Evolutionary conservation across 805 yeast species (phyloP), one percentile per base, ranked within the genome.

Genomic region (Candida schatavii): DNA sequence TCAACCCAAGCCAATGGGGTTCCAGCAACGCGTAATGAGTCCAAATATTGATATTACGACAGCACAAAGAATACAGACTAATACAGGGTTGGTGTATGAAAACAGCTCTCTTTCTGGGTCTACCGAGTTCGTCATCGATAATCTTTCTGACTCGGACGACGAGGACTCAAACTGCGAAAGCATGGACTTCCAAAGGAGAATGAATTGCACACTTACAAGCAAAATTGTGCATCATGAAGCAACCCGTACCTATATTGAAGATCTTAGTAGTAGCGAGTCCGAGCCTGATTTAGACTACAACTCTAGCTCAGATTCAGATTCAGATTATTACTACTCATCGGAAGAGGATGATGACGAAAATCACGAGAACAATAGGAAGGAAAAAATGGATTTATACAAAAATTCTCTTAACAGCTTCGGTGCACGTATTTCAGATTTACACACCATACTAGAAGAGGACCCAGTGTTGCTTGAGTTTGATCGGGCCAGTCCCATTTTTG

Each of bases 191-290:
- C 50, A 43, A 25, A 48, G 29, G 51, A 48, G 31, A 43, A 38
- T 31, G 31, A n/a, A 39, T 19, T 22, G 33, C 22, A 38, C 21
- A 17, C 41, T 51, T 23, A 39, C 20, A 44, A 46, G 71, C 5
- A 54, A 55, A 7, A 57, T 71, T 20, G 55, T 68, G 33, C 73
- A 69, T 42, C 64, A 65, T 47, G 74, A 68, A 50, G 59, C 65
- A 11, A 7, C 27, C 11, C 27, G 27, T 23, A 23, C 27, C 7
- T 7, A 7, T 23, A 23, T 23, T 7, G 27, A 23, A 23, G 11
- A 23, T 7, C 11, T 23, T 7, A 23, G 11, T 11, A 7, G 10
- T 23, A 11, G 11, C 9, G 65, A 55, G 19, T 57, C 62, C 30
- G 66, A 59, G 44, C 51, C 56, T 9, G 55, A 52, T 28, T 46